Conservation (phyloP, 345 rosid genomes). For the Syzygium oleosum region DNA sequence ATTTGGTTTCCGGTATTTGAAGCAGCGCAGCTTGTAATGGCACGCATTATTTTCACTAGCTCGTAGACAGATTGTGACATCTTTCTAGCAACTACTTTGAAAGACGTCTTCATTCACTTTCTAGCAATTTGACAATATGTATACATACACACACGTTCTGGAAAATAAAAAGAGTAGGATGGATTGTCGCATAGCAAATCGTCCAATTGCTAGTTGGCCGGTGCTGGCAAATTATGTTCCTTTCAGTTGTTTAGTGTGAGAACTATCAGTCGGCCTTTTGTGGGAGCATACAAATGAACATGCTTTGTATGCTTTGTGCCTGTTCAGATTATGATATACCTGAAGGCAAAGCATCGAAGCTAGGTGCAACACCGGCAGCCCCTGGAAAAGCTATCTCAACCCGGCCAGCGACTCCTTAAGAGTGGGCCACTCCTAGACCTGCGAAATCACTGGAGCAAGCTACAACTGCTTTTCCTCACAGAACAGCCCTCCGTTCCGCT, state of each 20-base stretch:
- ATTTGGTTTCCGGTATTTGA: neutral
- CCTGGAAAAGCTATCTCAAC: neutral
- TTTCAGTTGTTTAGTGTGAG: neutral
- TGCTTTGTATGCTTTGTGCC: neutral
- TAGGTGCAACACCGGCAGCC: neutral
- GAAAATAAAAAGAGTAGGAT: neutral
- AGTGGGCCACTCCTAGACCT: neutral
- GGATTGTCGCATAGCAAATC: neutral
- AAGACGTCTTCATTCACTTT: neutral
- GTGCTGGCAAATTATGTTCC: neutral
- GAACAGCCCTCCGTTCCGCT: neutral
- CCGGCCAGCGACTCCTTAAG: neutral
- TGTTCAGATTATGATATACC: neutral
- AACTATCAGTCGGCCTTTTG: neutral
- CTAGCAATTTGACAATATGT: neutral
- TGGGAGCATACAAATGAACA: neutral
- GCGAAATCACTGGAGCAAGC: neutral
- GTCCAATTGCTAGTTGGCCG: neutral
- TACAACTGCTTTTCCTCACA: rapidly evolving
- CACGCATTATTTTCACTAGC: neutral
- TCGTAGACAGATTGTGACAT: neutral
- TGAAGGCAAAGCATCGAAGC: neutral
- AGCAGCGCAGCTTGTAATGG: neutral
- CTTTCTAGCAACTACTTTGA: neutral
- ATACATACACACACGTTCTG: neutral